Percentiles rank a stretch among this genome's conserved stretches.
Conservation (phyloP, 2,329 filamentous ascomycete genomes). For the Cladosporium sp. region DNA sequence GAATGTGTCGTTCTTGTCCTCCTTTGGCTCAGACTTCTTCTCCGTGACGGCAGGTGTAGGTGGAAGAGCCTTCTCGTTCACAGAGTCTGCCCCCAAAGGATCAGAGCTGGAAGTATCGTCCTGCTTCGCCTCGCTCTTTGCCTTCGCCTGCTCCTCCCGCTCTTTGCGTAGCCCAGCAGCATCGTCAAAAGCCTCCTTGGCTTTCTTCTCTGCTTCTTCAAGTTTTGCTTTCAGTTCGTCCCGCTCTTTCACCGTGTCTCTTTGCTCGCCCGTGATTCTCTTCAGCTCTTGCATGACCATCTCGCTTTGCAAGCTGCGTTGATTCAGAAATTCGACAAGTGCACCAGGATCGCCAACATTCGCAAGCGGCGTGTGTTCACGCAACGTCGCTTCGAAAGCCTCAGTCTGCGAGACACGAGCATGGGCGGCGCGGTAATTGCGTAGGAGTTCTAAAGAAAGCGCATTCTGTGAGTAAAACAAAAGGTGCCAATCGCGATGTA, state of each 20-base stretch:
- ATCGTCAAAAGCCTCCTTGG: slow-evolving; percentile 64
- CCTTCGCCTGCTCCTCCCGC: slow-evolving; percentile 25
- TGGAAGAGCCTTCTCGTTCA: slow-evolving; percentile 25
- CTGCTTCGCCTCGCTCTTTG: slow-evolving; percentile 6
- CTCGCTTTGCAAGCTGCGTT: slow-evolving; percentile 79
- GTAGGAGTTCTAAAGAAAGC: slow-evolving; percentile 67
- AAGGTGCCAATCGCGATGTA: slow-evolving; percentile 31
- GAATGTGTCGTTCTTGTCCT: slow-evolving; percentile 65
- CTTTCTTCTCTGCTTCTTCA: slow-evolving; percentile 65
- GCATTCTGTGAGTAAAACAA: slow-evolving; percentile 33
- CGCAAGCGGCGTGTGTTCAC: slow-evolving; percentile 87
- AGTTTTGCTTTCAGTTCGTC: slow-evolving; percentile 76
- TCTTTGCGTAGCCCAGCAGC: slow-evolving; percentile 55
- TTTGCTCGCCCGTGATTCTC: slow-evolving; percentile 63
- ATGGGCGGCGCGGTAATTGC: slow-evolving; percentile 90
- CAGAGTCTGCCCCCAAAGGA: slow-evolving; percentile 7
- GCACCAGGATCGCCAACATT: slow-evolving; percentile 84
- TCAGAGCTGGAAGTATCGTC: slow-evolving; percentile 2
- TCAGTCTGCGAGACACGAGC: slow-evolving; percentile 83
- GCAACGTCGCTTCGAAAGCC: slow-evolving; percentile 85
- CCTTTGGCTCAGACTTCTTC: slow-evolving; percentile 26
- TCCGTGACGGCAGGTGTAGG: slow-evolving; percentile 3
- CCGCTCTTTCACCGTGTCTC: slow-evolving; percentile 56
- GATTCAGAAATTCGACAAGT: slow-evolving; percentile 84
- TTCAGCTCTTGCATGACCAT: slow-evolving; percentile 96